Percentiles rank a stretch among this genome's conserved stretches.
phyloP scores from a whole-genome alignment of 139 green algal genomes.

The Haematococcus lacustris region DNA sequence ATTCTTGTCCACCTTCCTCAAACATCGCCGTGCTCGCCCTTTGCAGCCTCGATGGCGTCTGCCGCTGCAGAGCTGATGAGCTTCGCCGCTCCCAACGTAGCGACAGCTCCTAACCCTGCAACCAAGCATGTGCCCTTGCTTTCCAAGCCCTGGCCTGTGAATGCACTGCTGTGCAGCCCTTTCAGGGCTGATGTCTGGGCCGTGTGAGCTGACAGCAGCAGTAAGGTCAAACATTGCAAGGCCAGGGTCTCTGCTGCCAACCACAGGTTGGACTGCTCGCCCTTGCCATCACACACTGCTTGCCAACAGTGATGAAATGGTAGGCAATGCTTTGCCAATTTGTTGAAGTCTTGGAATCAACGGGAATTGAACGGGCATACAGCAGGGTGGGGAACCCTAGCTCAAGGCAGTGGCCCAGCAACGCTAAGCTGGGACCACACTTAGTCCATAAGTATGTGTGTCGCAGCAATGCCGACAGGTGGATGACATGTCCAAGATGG shows the following conservation, averaged over 20 bases:
- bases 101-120: not conserved
- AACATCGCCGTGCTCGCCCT: no score
- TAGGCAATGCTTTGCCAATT: no score
- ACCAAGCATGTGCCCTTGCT: not conserved
- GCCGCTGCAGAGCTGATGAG: not conserved
- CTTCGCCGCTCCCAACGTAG: not conserved
- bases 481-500: not conserved
- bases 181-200: not conserved
- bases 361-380: no score
- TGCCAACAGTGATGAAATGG: not conserved
- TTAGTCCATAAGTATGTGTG: not conserved
- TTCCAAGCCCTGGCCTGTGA: not conserved
- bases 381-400: no score
- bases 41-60: not conserved
- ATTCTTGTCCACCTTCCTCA: no score
- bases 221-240: not conserved
- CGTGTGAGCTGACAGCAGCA: not conserved
- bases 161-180: not conserved
- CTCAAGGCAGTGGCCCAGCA: no score
- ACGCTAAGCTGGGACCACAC: not conserved
- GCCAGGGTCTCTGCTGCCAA: not conserved
- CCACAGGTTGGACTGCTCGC: not conserved
- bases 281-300: not conserved
- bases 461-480: not conserved
- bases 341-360: no score